Conservation (phyloP, 2,329 filamentous ascomycete genomes). For the Colletotrichum lini region DNA sequence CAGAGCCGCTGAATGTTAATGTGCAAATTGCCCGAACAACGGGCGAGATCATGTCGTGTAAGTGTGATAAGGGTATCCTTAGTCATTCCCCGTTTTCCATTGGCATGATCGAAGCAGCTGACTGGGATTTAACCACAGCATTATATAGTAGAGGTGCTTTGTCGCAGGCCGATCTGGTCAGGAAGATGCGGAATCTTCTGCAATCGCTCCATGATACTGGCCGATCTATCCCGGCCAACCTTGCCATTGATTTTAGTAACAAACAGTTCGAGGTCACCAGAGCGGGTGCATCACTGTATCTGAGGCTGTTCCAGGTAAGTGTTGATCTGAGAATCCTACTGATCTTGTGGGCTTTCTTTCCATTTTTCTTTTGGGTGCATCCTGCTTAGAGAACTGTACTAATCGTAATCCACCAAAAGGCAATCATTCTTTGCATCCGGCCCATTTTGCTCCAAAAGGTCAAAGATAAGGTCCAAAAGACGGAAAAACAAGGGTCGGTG, state of each 20-base stretch:
- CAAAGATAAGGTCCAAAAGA: constrained; percentile 48
- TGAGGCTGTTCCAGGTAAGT: constrained; percentile 48
- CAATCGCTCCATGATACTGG: constrained; percentile 45
- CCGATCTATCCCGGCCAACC: constrained; percentile 45
- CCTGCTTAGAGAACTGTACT: background rate
- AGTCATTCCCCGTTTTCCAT: background rate
- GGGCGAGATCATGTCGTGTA: constrained; percentile 49
- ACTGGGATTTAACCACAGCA: constrained; percentile 32
- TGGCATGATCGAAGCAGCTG: background rate
- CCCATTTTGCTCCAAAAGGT: constrained; percentile 49
- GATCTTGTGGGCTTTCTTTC: too few relatives aligned
- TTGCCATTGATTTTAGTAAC: constrained; percentile 45
- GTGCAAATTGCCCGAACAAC: constrained; percentile 48
- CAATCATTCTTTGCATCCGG: constrained; percentile 49
- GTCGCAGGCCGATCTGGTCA: constrained; percentile 47
- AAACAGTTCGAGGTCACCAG: constrained; percentile 44
- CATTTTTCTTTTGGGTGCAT: too few relatives aligned
- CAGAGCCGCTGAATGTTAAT: constrained; percentile 47
- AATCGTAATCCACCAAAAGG: constrained; percentile 37
- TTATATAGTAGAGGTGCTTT: constrained; percentile 47
- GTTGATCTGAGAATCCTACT: too few relatives aligned
- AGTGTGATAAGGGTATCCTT: constrained; percentile 11
- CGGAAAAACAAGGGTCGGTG: constrained; percentile 40
- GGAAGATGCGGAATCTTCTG: constrained; percentile 45
- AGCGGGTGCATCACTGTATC: constrained; percentile 47